These are phyloP conservation scores for Kluyveromyces marxianus DNA, from an alignment of 1,139 yeast species.

Conservation along the genomic window DNA sequence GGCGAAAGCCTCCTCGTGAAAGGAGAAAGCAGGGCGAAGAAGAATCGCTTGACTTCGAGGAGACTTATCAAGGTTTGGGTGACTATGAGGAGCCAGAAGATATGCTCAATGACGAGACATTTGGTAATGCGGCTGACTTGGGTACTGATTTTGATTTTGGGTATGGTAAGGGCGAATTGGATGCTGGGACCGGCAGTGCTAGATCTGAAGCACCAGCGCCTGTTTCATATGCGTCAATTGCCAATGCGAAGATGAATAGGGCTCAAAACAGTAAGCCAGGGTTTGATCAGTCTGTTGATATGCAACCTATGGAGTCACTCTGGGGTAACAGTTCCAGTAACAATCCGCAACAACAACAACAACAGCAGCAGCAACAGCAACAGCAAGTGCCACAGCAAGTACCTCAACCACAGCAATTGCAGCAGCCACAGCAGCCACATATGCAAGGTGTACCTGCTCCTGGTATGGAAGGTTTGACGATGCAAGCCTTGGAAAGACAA, in stretches of 20 bases:
- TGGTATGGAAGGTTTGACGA: slow-evolving; percentile 17
- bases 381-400: slow-evolving; percentile 6
- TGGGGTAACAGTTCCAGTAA: slow-evolving; percentile 37
- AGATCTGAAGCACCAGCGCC: slow-evolving; percentile 29
- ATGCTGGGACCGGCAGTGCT: slow-evolving; percentile 14
- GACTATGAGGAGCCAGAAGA: slow-evolving; percentile 69
- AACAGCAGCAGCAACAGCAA: slow-evolving; percentile 13
- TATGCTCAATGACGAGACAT: slow-evolving; percentile 80
- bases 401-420: slow-evolving; percentile 6
- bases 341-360: neutral
- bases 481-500: slow-evolving; percentile 30
- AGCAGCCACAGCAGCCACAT: slow-evolving; percentile 5
- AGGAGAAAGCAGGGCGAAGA: slow-evolving; percentile 23
- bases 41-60: slow-evolving; percentile 56
- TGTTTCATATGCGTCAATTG: slow-evolving; percentile 56
- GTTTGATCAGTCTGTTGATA: slow-evolving; percentile 34
- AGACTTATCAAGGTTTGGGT: slow-evolving; percentile 75
- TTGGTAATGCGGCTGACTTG: slow-evolving; percentile 55
- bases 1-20: slow-evolving; percentile 9
- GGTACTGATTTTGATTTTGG: slow-evolving; percentile 78
- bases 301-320: slow-evolving; percentile 60
- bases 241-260: slow-evolving; percentile 23
- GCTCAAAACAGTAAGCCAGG: slow-evolving; percentile 20
- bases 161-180: slow-evolving; percentile 15
- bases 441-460: slow-evolving; percentile 2